Base-by-base conservation (phyloP, 768 basidiomycete genomes). In the Tylopilus cervinicoccineus region DNA sequence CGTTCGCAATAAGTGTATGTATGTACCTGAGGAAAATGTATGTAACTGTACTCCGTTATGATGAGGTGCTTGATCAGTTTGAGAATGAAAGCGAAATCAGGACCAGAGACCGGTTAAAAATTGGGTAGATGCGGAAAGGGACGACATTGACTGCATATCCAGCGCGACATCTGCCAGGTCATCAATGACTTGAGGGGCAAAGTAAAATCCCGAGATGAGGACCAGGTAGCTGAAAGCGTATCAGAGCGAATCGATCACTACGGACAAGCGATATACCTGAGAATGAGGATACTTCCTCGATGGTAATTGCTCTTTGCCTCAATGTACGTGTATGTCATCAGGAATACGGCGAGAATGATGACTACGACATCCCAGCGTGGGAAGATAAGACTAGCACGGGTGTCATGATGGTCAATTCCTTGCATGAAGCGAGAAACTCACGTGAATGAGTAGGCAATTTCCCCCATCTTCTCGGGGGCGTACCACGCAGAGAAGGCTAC, bases 271-370 rank as follows among this genome's bases (percentile, higher is more conserved):
- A 51, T 65, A 39, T 57, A 94, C 91, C 93, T 93, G 42, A 98
- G 74, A 46, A 97, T 86, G 38, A 99, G 81, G 50, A 96, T 96
- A 57, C 89, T 93, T 39, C 96, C 96, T 57, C 96, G 83, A 64
- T 97, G 93, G 66, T 99, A 99, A 70, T 98, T 98, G 58, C 88
- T 89, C 73, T 87, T 93, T n/a, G 93, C 93, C 70, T 99, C 96
- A 59, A 98, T 96, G 65, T 96, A 98, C 5, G 93, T 95, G 67
- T 99, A 99, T 0, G 96, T 98, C 77, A 99, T 81, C 54, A 98
- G 70, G 77, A 98, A 99, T 72, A 99, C 93, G 0, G 93, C 91
- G 38, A 99, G 78, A 56, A 98, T 88, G 62, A 98, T 86, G 23
- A 84, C 87, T 57, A 98, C 83, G 41, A 93, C 92, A 63, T 99